Evolutionary conservation across 2,329 filamentous ascomycete genomes (phyloP).

Genomic region (Colletotrichum filicis): DNA sequence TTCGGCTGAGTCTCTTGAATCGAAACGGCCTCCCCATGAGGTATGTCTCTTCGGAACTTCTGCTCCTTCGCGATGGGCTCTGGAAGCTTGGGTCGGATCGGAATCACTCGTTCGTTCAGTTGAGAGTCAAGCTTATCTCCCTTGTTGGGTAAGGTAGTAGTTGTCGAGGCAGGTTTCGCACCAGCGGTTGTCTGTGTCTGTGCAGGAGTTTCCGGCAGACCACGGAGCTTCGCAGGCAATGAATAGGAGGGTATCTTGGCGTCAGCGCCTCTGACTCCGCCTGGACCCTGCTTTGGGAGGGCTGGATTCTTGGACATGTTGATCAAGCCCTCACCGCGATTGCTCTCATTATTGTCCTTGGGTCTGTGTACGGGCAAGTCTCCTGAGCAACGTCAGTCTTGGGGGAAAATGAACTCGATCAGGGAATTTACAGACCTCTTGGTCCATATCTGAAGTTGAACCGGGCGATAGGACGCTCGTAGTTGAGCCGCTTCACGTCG

Average conservation of each 20-base stretch:
- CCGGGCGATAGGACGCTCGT: background rate
- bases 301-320: background rate
- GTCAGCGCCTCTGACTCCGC: rapidly evolving
- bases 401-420: background rate
- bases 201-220: background rate
- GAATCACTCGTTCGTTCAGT: background rate
- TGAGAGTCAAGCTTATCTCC: background rate
- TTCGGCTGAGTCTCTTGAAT: background rate
- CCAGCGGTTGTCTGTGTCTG: background rate
- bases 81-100: background rate
- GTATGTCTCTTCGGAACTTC: background rate
- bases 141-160: background rate
- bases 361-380: too few relatives aligned
- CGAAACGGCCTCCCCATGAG: background rate
- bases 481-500: background rate
- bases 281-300: background rate
- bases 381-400: background rate
- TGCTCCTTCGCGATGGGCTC: too few relatives aligned
- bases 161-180: background rate
- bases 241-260: background rate
- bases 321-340: background rate
- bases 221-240: background rate
- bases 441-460: background rate
- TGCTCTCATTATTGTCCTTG: background rate
- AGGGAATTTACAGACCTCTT: background rate